Conservation (phyloP, 2,329 filamentous ascomycete genomes). For the Escovopsis sp. region DNA sequence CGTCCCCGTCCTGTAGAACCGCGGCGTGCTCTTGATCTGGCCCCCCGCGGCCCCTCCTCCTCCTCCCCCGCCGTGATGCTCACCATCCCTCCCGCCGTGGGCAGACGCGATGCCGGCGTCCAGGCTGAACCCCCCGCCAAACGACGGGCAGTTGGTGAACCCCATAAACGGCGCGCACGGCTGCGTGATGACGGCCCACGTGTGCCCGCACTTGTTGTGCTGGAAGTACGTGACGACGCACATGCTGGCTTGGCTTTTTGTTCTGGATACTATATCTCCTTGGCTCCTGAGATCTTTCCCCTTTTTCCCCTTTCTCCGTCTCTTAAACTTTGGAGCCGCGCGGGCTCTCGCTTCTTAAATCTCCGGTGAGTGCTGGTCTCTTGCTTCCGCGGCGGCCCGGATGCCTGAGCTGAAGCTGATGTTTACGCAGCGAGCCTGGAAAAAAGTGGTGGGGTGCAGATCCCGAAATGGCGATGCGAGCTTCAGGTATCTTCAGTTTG, state of each 20-base stretch:
- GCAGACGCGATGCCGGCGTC: too few relatives aligned
- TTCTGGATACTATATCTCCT: background rate
- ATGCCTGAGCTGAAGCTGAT: too few relatives aligned
- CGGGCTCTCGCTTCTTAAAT: background rate
- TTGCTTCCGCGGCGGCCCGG: too few relatives aligned
- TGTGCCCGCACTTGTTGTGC: slow-evolving; percentile 35
- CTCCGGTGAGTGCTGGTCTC: background rate
- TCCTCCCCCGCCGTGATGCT: too few relatives aligned
- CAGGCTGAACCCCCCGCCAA: slow-evolving; percentile 13
- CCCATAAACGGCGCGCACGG: slow-evolving; percentile 35
- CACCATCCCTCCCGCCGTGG: too few relatives aligned
- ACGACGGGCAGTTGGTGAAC: slow-evolving; percentile 32
- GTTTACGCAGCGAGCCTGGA: too few relatives aligned
- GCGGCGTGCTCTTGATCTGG: slow-evolving; percentile 19
- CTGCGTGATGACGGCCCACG: slow-evolving; percentile 32
- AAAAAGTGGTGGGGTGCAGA: too few relatives aligned
- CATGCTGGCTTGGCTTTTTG: slow-evolving; percentile 19
- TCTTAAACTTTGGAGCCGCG: background rate
- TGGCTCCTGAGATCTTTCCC: background rate
- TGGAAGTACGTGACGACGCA: slow-evolving; percentile 33
- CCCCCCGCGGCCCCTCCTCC: slow-evolving; percentile 14
- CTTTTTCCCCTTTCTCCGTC: background rate
- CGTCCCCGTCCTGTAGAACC: slow-evolving; percentile 20
- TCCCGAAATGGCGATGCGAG: too few relatives aligned
- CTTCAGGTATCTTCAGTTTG: too few relatives aligned